Conservation (phyloP, 2,329 filamentous ascomycete genomes). For the Nemania sp. region DNA sequence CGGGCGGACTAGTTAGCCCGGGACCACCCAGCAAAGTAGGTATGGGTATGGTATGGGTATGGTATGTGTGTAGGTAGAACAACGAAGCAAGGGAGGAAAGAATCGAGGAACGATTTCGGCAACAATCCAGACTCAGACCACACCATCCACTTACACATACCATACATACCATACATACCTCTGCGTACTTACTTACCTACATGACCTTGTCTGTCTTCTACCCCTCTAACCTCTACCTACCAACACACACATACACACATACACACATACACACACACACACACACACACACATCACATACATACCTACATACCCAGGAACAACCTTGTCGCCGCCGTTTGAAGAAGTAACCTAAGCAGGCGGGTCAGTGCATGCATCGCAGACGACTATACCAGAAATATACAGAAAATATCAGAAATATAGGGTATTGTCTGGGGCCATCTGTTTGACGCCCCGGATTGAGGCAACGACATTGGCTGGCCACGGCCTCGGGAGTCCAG, state of each 20-base stretch:
- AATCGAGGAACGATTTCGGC: constrained; percentile 18
- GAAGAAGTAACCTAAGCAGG: neutral
- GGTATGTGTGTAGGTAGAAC: too few species aligned
- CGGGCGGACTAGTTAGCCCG: constrained; percentile 27
- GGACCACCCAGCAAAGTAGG: neutral
- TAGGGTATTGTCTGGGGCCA: constrained; percentile 7
- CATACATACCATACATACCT: too few species aligned
- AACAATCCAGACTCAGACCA: constrained; percentile 30
- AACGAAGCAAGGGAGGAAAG: constrained; percentile 32
- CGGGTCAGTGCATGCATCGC: constrained; percentile 16
- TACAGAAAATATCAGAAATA: neutral
- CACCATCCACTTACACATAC: neutral
- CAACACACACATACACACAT: too few species aligned
- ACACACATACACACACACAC: too few species aligned
- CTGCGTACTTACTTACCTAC: neutral
- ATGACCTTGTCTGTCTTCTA: neutral
- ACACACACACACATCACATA: too few species aligned
- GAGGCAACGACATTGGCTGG: constrained; percentile 29
- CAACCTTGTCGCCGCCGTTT: too few species aligned
- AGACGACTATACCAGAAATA: constrained; percentile 11
- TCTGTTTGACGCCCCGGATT: constrained; percentile 25
- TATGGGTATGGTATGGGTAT: too few species aligned
- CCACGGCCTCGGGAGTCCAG: constrained; percentile 22
- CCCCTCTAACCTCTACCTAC: too few species aligned
- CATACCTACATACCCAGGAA: too few species aligned